phyloP scores from a whole-genome alignment of 805 yeast species.

The Candida koratica region DNA sequence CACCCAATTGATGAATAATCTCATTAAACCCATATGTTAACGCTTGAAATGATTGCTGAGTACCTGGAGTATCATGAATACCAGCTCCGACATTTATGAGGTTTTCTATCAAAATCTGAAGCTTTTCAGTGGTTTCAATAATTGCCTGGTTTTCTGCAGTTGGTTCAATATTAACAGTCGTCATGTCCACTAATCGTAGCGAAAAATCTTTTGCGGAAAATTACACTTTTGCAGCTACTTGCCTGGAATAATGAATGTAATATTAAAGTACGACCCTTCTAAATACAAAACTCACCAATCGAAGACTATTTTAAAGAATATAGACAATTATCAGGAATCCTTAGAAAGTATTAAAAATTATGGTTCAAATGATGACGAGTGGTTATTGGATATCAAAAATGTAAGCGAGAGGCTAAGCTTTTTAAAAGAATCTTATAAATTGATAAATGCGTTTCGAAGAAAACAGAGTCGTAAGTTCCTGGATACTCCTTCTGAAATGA shows the following conservation, averaged over 20 bases:
- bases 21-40: constrained; percentile 41
- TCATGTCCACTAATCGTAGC: constrained; percentile 19
- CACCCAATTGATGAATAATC: constrained; percentile 34
- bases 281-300: constrained; percentile 1
- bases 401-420: constrained; percentile 26
- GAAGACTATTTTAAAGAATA: constrained; percentile 1
- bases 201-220: constrained; percentile 6
- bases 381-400: constrained; percentile 23
- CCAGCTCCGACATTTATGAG: constrained; percentile 86
- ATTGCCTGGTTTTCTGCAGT: constrained; percentile 27
- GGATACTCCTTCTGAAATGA: constrained; percentile 2
- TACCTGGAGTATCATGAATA: constrained; percentile 91
- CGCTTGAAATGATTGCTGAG: constrained; percentile 65
- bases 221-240: constrained; percentile 7
- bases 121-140: constrained; percentile 27
- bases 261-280: constrained; percentile 8
- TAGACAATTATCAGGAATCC: constrained; percentile 9
- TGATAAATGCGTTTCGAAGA: constrained; percentile 21
- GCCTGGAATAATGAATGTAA: constrained; percentile 1
- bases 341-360: constrained; percentile 9
- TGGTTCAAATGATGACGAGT: constrained; percentile 13
- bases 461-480: constrained; percentile 8
- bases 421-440: constrained; percentile 25
- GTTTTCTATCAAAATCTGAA: constrained; percentile 52
- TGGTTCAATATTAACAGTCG: constrained; percentile 25